phyloP scores from a whole-genome alignment of 495 filamentous ascomycete genomes.

The Penicillium chermesinum region DNA sequence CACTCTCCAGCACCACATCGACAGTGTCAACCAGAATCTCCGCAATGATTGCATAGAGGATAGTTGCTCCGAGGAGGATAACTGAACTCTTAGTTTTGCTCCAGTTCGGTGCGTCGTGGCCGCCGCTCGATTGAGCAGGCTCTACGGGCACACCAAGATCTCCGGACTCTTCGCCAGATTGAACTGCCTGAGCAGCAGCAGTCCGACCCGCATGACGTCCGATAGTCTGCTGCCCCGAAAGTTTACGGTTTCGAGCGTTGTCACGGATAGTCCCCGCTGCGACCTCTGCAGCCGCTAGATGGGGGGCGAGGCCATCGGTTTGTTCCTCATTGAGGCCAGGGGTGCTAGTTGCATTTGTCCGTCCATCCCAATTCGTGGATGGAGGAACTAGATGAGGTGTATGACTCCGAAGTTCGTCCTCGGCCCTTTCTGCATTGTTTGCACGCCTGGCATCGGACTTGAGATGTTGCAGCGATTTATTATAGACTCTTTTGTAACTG shows the following conservation, averaged over 20 bases:
- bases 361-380: slow-evolving; percentile 17
- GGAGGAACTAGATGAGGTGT: slow-evolving; percentile 70
- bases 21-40: slow-evolving; percentile 97
- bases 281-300: slow-evolving; percentile 69
- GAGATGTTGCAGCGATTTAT: slow-evolving; percentile 78
- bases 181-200: slow-evolving; percentile 22
- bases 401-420: slow-evolving; percentile 22
- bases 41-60: slow-evolving; percentile 92
- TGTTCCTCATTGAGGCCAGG: slow-evolving; percentile 64
- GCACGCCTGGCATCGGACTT: slow-evolving; percentile 54
- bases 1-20: slow-evolving; percentile 83
- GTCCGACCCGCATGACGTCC: slow-evolving; percentile 26
- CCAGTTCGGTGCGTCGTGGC: slow-evolving; percentile 98
- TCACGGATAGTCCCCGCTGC: slow-evolving; percentile 88
- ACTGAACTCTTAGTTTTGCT: slow-evolving; percentile 82
- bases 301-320: slow-evolving; percentile 71
- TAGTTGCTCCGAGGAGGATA: slow-evolving; percentile 82
- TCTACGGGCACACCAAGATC: slow-evolving; percentile 38
- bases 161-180: slow-evolving; percentile 35
- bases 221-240: slow-evolving; percentile 31
- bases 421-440: slow-evolving; percentile 39
- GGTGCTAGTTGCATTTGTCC: slow-evolving; percentile 39
- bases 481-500: slow-evolving; percentile 88
- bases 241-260: slow-evolving; percentile 49
- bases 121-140: slow-evolving; percentile 49